phyloP scores from a whole-genome alignment of 1,139 yeast species.

The Saccharomycopsis hybrid region DNA sequence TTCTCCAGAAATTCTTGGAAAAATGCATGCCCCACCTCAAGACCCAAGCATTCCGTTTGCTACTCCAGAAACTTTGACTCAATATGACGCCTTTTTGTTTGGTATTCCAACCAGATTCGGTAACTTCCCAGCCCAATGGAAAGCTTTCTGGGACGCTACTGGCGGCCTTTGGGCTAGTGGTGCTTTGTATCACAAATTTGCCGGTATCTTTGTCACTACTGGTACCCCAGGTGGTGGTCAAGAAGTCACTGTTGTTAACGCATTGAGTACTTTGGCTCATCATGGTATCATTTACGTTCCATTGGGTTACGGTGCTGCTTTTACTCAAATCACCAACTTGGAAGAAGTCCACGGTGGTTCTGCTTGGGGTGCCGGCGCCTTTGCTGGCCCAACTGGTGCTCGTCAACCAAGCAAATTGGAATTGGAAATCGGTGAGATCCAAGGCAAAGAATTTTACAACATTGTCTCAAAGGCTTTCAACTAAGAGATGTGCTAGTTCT shows the following conservation, averaged over 20 bases:
- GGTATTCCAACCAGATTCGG: slow-evolving; percentile 65
- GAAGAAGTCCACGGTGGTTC: slow-evolving; percentile 66
- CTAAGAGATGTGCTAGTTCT: too few species aligned
- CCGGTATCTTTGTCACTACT: slow-evolving; percentile 51
- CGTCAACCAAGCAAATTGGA: slow-evolving; percentile 56
- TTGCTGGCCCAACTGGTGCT: slow-evolving; percentile 62
- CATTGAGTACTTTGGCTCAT: slow-evolving; percentile 48
- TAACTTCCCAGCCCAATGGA: slow-evolving; percentile 56
- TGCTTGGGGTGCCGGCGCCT: slow-evolving; percentile 69
- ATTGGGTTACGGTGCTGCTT: slow-evolving; percentile 48
- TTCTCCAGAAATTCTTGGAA: slow-evolving; percentile 39
- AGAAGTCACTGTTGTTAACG: slow-evolving; percentile 45
- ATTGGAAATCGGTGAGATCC: slow-evolving; percentile 50
- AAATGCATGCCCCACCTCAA: slow-evolving; percentile 45
- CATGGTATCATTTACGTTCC: slow-evolving; percentile 61
- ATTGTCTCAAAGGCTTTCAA: slow-evolving; percentile 23
- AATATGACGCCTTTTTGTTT: slow-evolving; percentile 54
- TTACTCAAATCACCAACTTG: slow-evolving; percentile 45
- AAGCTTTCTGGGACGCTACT: slow-evolving; percentile 55
- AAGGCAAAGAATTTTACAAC: slow-evolving; percentile 60
- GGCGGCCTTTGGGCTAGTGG: slow-evolving; percentile 57
- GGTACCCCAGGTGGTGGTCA: slow-evolving; percentile 62
- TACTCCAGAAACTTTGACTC: slow-evolving; percentile 37
- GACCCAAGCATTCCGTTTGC: slow-evolving; percentile 49
- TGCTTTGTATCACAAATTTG: slow-evolving; percentile 48